Base-by-base conservation (phyloP, 2,329 filamentous ascomycete species). In the Penicillium sp. region DNA sequence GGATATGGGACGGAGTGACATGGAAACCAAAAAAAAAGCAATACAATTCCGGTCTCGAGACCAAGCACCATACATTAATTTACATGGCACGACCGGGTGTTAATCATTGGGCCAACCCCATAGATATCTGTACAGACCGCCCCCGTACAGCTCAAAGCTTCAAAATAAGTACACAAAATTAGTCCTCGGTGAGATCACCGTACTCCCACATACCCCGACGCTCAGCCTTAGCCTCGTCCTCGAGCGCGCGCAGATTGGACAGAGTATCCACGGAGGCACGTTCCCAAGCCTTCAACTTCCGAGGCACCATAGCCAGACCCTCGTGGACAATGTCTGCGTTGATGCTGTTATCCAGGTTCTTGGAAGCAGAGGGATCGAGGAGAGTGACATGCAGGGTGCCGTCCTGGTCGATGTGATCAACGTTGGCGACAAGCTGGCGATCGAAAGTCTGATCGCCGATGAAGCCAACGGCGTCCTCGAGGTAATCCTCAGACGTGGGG, bases 141-240 rank as follows among this genome's bases (percentile, higher is more conserved):
- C 50, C 53, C 35, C 36, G 30, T 35, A 43, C 44, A 53, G 55
- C 32, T 30, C 38, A 36, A 51, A 45, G 27, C 26, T 41, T 32
- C 50, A 7, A 48, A 51, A 53, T 44, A 59, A 36, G 36, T 45
- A 53, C 44, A 55, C 14, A 18, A 44, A 40, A 44, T 51, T 85
- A 91, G 69, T 96, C 91, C 78, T 96, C 92, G 13, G 91, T 96
- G 69, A 96, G 81, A 73, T 97, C 94, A 64, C 94, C 94, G 75
- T 97, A 99, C 82, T 99, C 94, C 92, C 93, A 99, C 83, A 96
- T 94, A 40, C 94, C 94, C 62, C 85, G 80, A 59, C 91, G 84
- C 53, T 86, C 85, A 51, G 83, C 79, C 83, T 95, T 96, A 4
- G 93, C 93, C 72, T 87, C 81, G 34, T 82, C 80, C 79, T 96